Evolutionary conservation across 1,284 basidiomycete species (phyloP).

Genomic region (Sutorius eximius): DNA sequence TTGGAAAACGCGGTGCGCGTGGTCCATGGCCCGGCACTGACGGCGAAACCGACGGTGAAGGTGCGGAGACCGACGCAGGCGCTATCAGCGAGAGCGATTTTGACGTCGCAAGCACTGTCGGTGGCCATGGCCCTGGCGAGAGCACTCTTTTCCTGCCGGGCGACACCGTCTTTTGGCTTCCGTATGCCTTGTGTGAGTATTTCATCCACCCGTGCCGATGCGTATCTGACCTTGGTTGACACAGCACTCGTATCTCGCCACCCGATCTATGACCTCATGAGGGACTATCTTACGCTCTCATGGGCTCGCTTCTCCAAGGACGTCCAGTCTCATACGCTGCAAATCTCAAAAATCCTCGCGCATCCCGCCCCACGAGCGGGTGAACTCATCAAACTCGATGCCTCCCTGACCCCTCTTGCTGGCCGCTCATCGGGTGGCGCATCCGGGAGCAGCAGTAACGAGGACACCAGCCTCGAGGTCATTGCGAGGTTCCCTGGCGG

Average conservation of each 20-base stretch:
- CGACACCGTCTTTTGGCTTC: slow-evolving; percentile 91
- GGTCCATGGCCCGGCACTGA: slow-evolving; percentile 71
- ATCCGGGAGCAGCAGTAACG: slow-evolving; percentile 48
- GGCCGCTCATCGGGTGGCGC: slow-evolving; percentile 17
- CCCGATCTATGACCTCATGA: slow-evolving; percentile 91
- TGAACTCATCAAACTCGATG: slow-evolving; percentile 80
- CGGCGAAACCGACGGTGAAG: slow-evolving; percentile 66
- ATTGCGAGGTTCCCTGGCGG: slow-evolving; percentile 84
- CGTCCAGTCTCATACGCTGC: slow-evolving; percentile 82
- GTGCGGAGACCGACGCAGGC: slow-evolving; percentile 69
- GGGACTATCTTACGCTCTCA: slow-evolving; percentile 87
- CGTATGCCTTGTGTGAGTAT: slow-evolving; percentile 83
- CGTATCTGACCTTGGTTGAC: slow-evolving; percentile 7
- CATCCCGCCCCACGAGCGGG: slow-evolving; percentile 86
- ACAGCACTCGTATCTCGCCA: slow-evolving; percentile 84
- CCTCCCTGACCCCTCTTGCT: slow-evolving; percentile 40
- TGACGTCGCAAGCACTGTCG: slow-evolving; percentile 69
- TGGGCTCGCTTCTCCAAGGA: slow-evolving; percentile 94
- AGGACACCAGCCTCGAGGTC: slow-evolving; percentile 76
- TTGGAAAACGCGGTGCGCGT: slow-evolving; percentile 54
- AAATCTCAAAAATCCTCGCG: slow-evolving; percentile 81
- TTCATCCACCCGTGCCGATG: background rate
- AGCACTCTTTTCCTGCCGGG: slow-evolving; percentile 84
- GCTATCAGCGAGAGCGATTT: slow-evolving; percentile 81
- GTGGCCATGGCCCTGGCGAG: slow-evolving; percentile 75